Evolutionary conservation across 768 basidiomycete genomes (phyloP), one percentile per base, ranked within the genome.

Genomic region (Mycena galopus): DNA sequence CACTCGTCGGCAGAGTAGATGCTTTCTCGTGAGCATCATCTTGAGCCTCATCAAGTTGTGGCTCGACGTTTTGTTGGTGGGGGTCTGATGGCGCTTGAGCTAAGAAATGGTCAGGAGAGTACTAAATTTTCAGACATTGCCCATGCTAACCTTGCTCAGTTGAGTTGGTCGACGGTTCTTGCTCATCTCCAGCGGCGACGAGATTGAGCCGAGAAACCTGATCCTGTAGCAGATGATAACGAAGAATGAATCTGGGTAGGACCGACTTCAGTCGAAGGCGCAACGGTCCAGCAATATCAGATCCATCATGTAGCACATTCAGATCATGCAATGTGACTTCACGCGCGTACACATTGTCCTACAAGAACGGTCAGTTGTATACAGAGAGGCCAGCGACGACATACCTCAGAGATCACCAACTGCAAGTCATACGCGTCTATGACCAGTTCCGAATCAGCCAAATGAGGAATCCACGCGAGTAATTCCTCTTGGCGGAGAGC

Each of bases 281-380:
- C 60, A 94, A 85, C 8, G 91, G 91, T 33, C 93, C 93, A 75
- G 82, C 72, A 67, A 92, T 79, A 73, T 88, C 87, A 77, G 89
- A 87, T 69, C 87, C 90, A 76, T 93, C 92, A 77, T 94, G 92
- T 33, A 94, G 80, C 53, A 90, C 84, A 78, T 92, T 91, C 56
- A 94, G 83, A 77, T 94, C 93, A 78, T 94, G 93, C 57, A 94
- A 82, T 66, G 90, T 90, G 64, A 92, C 83, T 81, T 93, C 92
- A 44, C 89, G 90, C 8, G 90, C 86, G 78, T 90, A 89, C 32
- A 90, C 80, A 77, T 93, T 92, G 78, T 94, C 93, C 93, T 94
- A 71, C 14, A 57, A 50, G 58, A 55, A 50, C 19, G 12, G 44
- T 67, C 69, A 73, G 62, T 61, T 27, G 44, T n/a, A 39, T n/a